A percentile compares a stretch with the other conserved stretches of the same genome.
phyloP scores from a whole-genome alignment of 2,329 filamentous ascomycete genomes.

The Aspergillus ochraceoroseus region DNA sequence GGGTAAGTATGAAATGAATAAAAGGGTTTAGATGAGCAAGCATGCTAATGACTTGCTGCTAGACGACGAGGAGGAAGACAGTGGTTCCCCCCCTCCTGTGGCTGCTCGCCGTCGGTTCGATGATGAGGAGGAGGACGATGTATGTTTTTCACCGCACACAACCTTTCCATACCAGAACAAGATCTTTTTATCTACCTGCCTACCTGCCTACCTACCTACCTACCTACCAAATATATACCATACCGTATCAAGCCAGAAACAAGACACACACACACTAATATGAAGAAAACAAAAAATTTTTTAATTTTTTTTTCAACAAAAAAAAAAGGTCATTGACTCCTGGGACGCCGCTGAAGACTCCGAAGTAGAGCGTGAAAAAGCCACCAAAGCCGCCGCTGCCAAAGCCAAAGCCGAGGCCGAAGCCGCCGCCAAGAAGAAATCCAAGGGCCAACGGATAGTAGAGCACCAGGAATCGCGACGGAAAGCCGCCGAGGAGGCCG shows the following conservation, averaged over 20 bases:
- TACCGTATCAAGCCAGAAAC: too few relatives aligned
- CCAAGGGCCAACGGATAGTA: slow-evolving; percentile 77
- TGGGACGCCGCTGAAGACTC: slow-evolving; percentile 98
- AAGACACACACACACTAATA: too few relatives aligned
- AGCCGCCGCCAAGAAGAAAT: slow-evolving; percentile 85
- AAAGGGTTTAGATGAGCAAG: too few relatives aligned
- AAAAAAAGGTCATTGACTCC: slow-evolving; percentile 92
- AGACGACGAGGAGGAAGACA: slow-evolving; percentile 54
- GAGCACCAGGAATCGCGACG: slow-evolving; percentile 63
- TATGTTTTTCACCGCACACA: too few relatives aligned
- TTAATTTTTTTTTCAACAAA: too few relatives aligned
- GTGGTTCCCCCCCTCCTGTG: slow-evolving; percentile 45
- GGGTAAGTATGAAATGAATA: slow-evolving; percentile 40
- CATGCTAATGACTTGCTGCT: slow-evolving; percentile 8
- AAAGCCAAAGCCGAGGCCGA: slow-evolving; percentile 88
- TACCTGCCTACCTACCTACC: too few relatives aligned
- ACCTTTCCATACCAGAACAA: too few relatives aligned
- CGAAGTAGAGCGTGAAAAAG: slow-evolving; percentile 93
- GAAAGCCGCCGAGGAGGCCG: slow-evolving; percentile 43
- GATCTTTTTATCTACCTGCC: too few relatives aligned
- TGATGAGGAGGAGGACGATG: slow-evolving; percentile 85
- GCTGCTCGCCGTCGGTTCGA: slow-evolving; percentile 69
- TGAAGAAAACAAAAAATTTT: too few relatives aligned
- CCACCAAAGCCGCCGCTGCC: slow-evolving; percentile 73
- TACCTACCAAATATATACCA: too few relatives aligned